These are phyloP conservation scores for Hyaloscypha hepaticicola DNA, from an alignment of 495 filamentous ascomycete genomes.

Conservation along the genomic window DNA sequence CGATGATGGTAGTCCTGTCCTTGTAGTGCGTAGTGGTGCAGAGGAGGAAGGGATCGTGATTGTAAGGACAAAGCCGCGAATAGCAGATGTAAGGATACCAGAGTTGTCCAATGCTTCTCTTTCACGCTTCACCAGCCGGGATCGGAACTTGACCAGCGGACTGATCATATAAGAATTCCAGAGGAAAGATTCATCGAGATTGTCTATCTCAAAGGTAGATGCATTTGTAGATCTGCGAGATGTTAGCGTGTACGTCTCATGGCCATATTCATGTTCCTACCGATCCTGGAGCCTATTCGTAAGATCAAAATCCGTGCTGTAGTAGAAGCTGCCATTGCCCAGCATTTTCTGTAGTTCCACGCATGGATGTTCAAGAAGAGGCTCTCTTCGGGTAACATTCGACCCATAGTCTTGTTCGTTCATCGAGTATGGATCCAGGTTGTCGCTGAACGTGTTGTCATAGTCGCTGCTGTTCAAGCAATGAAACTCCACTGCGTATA, in stretches of 20 bases:
- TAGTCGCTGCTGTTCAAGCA: conserved; percentile 84
- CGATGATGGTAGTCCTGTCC: conserved; percentile 73
- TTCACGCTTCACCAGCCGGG: conserved; percentile 69
- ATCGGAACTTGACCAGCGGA: conserved; percentile 85
- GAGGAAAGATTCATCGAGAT: conserved; percentile 83
- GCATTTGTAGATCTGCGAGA: conserved; percentile 47
- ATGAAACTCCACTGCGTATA: conserved; percentile 86
- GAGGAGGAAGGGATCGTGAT: conserved; percentile 68
- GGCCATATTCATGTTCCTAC: conserved; percentile 42
- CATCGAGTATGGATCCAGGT: conserved; percentile 42
- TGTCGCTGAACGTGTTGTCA: conserved; percentile 69
- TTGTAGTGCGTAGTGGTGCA: conserved; percentile 51
- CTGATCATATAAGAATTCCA: conserved; percentile 99
- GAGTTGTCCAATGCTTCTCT: conserved; percentile 75
- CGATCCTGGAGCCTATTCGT: conserved; percentile 92
- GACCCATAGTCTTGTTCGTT: conserved; percentile 56
- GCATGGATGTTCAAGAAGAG: conserved; percentile 79
- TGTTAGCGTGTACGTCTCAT: conserved; percentile 21
- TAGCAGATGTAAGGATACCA: conserved; percentile 87
- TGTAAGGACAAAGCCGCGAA: conserved; percentile 86
- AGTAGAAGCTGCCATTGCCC: conserved; percentile 95
- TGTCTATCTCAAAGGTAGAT: conserved; percentile 72
- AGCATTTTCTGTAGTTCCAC: conserved; percentile 86
- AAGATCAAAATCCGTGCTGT: conserved; percentile 94
- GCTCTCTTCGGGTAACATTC: conserved; percentile 61